Evolutionary conservation across 768 basidiomycete species (phyloP).

Genomic region (Polyporus arcularius): DNA sequence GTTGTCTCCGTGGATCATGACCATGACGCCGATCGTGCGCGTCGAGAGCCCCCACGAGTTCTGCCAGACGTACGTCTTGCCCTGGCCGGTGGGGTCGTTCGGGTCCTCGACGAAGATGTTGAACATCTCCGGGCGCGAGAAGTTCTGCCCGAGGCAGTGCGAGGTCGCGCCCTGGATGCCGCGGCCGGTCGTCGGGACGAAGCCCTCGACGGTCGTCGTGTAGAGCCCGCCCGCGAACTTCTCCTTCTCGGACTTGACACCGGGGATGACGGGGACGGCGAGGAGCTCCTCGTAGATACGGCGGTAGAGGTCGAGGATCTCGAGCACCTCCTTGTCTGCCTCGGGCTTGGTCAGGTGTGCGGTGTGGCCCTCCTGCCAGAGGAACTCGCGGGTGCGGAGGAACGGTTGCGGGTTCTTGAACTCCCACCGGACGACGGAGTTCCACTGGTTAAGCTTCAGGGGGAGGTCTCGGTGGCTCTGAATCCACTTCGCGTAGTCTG

Average conservation of each 20-base stretch:
- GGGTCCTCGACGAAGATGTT: constrained; percentile 97
- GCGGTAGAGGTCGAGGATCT: constrained; percentile 95
- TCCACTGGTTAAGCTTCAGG: constrained; percentile 98
- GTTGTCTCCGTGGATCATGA: constrained; percentile 99
- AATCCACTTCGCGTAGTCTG: constrained; percentile 99
- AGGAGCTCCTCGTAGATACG: constrained; percentile 96
- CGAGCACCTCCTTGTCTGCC: constrained; percentile 87
- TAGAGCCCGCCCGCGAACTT: constrained; percentile 98
- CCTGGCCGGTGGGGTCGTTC: constrained; percentile 61
- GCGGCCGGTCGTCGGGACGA: constrained; percentile 94
- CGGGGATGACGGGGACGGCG: constrained; percentile 95
- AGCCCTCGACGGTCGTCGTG: constrained; percentile 97
- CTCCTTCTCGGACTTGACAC: constrained; percentile 98
- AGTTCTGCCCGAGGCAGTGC: constrained; percentile 98
- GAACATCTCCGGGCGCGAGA: constrained; percentile 95
- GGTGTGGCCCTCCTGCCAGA: constrained; percentile 99
- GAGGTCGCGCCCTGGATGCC: constrained; percentile 99
- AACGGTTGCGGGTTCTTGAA: constrained; percentile 99
- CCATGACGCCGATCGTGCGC: constrained; percentile 97
- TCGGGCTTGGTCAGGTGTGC: constrained; percentile 87
- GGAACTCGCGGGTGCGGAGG: constrained; percentile 97
- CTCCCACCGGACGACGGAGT: constrained; percentile 99
- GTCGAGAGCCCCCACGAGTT: constrained; percentile 99
- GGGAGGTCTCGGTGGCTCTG: constrained; percentile 96
- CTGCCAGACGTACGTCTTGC: constrained; percentile 90